Evolutionary conservation across 495 filamentous ascomycete genomes (phyloP), one percentile per base, ranked within the genome.

Genomic region (Parachaetomium inaequale): DNA sequence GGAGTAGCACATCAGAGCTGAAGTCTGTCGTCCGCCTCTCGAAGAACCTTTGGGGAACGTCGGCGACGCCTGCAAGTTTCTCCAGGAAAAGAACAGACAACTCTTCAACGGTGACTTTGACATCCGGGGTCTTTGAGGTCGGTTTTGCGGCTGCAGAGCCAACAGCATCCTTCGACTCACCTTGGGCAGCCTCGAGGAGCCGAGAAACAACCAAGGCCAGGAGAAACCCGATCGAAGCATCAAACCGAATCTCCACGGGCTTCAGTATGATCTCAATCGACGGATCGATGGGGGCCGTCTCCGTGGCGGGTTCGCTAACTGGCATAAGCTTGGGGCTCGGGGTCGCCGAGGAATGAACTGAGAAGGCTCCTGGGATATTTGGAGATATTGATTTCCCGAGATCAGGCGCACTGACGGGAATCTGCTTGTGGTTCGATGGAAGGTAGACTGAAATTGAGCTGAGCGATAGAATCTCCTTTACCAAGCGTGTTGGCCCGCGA

Each of bases 141-240:
- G 68, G 15, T 46, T 58, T 67, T 6, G 68, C 31, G n/a, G 75
- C 64, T 51, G 62, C 28, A 17, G 71, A 54, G 21, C 65, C 56
- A 8, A 65, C 52, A 6, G 50, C 26, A 38, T 74, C 70, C 34
- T 57, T 65, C 15, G 63, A 51, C 26, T 69, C 26, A 58, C 65
- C 65, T 53, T 70, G 73, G 38, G 83, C 65, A 7, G 80, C 77
- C 11, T 77, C 72, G 15, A 83, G 68, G 3, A 88, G 67, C 25
- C 77, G 79, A 31, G 84, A 79, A 10, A 86, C 73, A 46, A 88
- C 76, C 70, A 85, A 88, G 38, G 76, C 75, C 12, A 91, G 65
- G 50, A 92, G 76, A 70, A 87, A 87, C 1, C 85, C 88, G 7
- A 85, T 84, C 4, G 87, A 82, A 23, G 89, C 83, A 72, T 92